Evolutionary conservation across 2,329 filamentous ascomycete species (phyloP).

Genomic region (Stromatinia cepivora): DNA sequence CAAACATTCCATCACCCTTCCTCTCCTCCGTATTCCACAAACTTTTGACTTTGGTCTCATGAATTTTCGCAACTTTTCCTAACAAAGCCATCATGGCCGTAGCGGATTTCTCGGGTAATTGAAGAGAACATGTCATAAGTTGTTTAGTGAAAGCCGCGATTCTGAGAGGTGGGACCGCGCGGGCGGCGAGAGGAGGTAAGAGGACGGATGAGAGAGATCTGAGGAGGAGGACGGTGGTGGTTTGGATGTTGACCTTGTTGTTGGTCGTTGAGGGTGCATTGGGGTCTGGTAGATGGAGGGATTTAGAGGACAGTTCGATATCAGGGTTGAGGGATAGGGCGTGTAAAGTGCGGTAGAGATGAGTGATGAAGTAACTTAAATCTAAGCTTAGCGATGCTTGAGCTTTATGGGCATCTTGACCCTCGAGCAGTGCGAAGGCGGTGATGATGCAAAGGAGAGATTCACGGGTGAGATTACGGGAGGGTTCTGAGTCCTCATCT

Average conservation of each 20-base stretch:
- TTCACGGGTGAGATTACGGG: constrained; percentile 79
- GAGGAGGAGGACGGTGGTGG: constrained; percentile 87
- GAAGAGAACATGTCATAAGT: constrained; percentile 76
- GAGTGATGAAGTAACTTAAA: constrained; percentile 90
- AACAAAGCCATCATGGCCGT: constrained; percentile 78
- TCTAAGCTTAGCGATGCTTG: constrained; percentile 82
- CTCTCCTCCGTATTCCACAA: constrained; percentile 95
- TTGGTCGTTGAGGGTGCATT: constrained; percentile 50
- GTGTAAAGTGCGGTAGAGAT: constrained; percentile 85
- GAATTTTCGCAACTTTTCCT: constrained; percentile 74
- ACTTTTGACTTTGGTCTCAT: constrained; percentile 78
- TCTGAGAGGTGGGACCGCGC: constrained; percentile 75
- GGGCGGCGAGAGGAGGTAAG: constrained; percentile 70
- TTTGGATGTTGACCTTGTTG: constrained; percentile 89
- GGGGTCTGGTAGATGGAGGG: constrained; percentile 69
- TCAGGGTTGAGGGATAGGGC: constrained; percentile 78
- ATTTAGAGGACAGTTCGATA: constrained; percentile 77
- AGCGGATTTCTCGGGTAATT: constrained; percentile 86
- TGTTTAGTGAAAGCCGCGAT: constrained; percentile 94
- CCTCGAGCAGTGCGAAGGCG: constrained; percentile 91
- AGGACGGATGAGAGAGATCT: constrained; percentile 82
- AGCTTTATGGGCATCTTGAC: constrained; percentile 87
- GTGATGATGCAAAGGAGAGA: constrained; percentile 92
- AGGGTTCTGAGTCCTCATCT: constrained; percentile 53
- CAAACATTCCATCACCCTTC: constrained; percentile 84